Base-by-base conservation (phyloP, 176 grass and related monocot genomes). In the Carex kokanica region DNA sequence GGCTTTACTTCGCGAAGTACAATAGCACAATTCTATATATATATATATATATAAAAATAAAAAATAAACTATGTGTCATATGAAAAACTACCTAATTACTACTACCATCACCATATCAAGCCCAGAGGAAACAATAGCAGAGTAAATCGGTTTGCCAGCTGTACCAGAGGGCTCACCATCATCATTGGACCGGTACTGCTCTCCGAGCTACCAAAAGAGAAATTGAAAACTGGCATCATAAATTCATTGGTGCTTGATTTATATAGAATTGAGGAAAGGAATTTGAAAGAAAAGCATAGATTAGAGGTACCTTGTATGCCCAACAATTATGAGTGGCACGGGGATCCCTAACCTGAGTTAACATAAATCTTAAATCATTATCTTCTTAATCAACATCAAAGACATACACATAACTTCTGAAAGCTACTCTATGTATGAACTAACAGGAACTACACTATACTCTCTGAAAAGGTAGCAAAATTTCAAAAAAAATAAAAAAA, bases 61-160 rank as follows among this genome's bases (percentile, higher is more conserved):
- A 73, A 29, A 15, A 25, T 15, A 25, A 72, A 23, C 18, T 6
- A 49, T 86, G 80, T 62, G 84, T 91, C 54, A 90, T 86, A 90
- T 85, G 92, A 21, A 82, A 15, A 86, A 73, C 9, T 81, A 90
- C 61, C 96, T 99, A 67, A 89, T 99, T 54, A 99, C 91, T 64
- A 99, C 96, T 31, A 99, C 91, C 82, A 95, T 88, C 78, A 95
- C 88, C 96, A 88, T 95, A 89, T 98, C 93, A 83, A 98, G 54
- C 68, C 91, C 89, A 20, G 93, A 98, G 1, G 96, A 98, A 89
- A 90, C 45, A 78, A 98, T 98, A 51, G 96, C 87, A 60, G 96
- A 98, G 84, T 95, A 98, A 86, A 99, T 99, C 59, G 96, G 96
- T 60, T 95, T 99, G 71, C 96, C 93, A 78, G 93, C 89, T 20